Percentiles rank a stretch among this genome's conserved stretches.
phyloP scores from a whole-genome alignment of 192 early-diverging fungal species.

The Coemansia sp. region DNA sequence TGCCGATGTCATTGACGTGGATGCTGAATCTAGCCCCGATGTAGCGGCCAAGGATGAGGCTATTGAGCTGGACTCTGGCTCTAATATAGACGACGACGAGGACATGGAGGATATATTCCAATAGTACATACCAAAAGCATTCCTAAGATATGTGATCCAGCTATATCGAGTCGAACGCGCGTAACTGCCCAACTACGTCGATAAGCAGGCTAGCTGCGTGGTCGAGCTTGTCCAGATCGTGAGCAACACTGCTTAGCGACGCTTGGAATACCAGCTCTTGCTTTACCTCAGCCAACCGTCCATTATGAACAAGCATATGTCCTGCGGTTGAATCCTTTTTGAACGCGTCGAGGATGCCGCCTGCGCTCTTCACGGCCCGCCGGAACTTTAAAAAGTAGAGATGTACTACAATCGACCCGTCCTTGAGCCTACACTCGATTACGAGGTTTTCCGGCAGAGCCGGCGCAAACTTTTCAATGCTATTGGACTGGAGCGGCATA shows the following conservation, averaged over 20 bases:
- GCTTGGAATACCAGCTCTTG: slow-evolving; percentile 35
- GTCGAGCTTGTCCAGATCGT: slow-evolving; percentile 17
- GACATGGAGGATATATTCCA: slow-evolving; percentile 56
- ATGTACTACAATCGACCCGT: slow-evolving; percentile 14
- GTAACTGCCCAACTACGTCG: slow-evolving; percentile 43
- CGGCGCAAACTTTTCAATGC: slow-evolving; percentile 44
- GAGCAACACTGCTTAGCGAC: slow-evolving; percentile 3
- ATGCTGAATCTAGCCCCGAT: slow-evolving; percentile 6
- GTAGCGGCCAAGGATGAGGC: slow-evolving; percentile 7
- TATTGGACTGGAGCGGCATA: slow-evolving; percentile 34
- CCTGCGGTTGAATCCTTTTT: slow-evolving; percentile 37
- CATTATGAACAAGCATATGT: slow-evolving; percentile 42
- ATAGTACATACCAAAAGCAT: slow-evolving; percentile 1
- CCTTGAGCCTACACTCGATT: slow-evolving; percentile 34
- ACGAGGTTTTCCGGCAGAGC: slow-evolving; percentile 45
- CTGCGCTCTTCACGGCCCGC: slow-evolving; percentile 24
- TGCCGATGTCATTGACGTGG: slow-evolving; percentile 19
- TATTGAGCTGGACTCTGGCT: slow-evolving; percentile 39
- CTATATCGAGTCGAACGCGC: slow-evolving; percentile 31
- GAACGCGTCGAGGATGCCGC: slow-evolving; percentile 43
- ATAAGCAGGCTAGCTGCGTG: slow-evolving; percentile 24
- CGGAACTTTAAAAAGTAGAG: slow-evolving; percentile 44
- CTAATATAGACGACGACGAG: slow-evolving; percentile 47
- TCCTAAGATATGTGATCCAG: neutral
- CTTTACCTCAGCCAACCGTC: slow-evolving; percentile 40